These are phyloP conservation scores for Diversispora epigaea DNA, from an alignment of 192 early-diverging fungal species.

Conservation along the genomic window DNA sequence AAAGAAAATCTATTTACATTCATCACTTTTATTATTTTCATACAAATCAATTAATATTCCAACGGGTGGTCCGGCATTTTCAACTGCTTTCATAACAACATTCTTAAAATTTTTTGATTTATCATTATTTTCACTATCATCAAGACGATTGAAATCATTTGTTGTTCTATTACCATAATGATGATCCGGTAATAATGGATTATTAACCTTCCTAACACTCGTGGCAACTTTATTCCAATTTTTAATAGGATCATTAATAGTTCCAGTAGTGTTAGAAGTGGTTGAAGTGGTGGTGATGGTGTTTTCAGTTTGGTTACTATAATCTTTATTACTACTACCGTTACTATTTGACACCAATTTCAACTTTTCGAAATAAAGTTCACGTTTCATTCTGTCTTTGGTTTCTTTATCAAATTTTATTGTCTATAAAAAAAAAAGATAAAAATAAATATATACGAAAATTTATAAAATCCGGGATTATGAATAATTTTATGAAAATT, in stretches of 20 bases:
- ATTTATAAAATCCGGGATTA: neutral
- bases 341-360: neutral
- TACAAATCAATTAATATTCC: slow-evolving; percentile 25
- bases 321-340: too few relatives aligned
- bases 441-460: neutral
- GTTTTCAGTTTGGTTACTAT: too few relatives aligned
- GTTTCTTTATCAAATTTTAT: slow-evolving; percentile 47
- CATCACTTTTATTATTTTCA: neutral
- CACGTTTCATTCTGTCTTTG: slow-evolving; percentile 48
- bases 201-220: neutral
- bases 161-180: too few relatives aligned
- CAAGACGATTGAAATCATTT: too few relatives aligned
- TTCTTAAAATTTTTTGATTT: neutral
- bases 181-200: neutral
- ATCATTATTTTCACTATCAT: neutral
- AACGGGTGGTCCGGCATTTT: slow-evolving; percentile 1
- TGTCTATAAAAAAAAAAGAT: slow-evolving; percentile 35
- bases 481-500: slow-evolving; percentile 30
- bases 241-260: neutral
- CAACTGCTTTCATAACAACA: neutral
- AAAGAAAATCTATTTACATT: neutral
- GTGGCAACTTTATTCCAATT: neutral
- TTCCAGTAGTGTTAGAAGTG: neutral
- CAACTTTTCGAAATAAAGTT: slow-evolving; percentile 40
- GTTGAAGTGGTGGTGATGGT: neutral